Evolutionary conservation across 805 yeast species (phyloP), one percentile per base, ranked within the genome.

Genomic region (Metschnikowia shivogae): DNA sequence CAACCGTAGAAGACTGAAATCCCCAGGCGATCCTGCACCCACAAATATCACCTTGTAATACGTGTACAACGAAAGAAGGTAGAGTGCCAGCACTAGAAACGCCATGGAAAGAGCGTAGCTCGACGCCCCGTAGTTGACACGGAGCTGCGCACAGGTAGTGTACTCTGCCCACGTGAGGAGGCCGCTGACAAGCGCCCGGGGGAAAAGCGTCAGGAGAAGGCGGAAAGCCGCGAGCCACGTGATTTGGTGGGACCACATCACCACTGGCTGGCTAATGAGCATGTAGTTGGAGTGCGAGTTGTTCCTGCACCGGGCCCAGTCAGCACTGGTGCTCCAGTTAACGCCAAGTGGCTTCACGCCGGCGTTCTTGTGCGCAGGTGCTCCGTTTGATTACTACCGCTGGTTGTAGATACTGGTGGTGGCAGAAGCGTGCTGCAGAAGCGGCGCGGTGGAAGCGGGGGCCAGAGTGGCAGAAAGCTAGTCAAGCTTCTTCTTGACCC

Each of bases 1-100:
- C 61, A 34, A 34, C 13, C 55, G 53, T 27, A 84, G 60, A 34
- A 69, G 76, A 0, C 68, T 63, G 51, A 68, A 81, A 49, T 83
- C 88, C 14, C 67, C 48, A 0, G 92, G 89, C 13, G 84, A 77
- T 0, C 92, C 92, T 0, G 85, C 74, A 0, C 89, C 89, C 1
- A 63, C 62, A 1, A 29, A n/a, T 1, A 82, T 68, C 3, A 82
- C 76, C 49, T 67, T 62, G 58, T 65, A 78, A 57, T 84, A 84
- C 1, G 84, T 66, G 51, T 71, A 70, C 4, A 82, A 36, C 17
- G 74, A 68, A 12, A 76, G 55, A 0, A 43, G 20, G 27, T 68
- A 70, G 9, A 77, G 54, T 12, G 52, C 22, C 4, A 62, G 17
- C 0, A 63, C 28, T 3, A 57, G 57, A 0, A 68, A 28, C 32